phyloP scores from a whole-genome alignment of 192 early-diverging fungal genomes.

The Linnemannia zychae region DNA sequence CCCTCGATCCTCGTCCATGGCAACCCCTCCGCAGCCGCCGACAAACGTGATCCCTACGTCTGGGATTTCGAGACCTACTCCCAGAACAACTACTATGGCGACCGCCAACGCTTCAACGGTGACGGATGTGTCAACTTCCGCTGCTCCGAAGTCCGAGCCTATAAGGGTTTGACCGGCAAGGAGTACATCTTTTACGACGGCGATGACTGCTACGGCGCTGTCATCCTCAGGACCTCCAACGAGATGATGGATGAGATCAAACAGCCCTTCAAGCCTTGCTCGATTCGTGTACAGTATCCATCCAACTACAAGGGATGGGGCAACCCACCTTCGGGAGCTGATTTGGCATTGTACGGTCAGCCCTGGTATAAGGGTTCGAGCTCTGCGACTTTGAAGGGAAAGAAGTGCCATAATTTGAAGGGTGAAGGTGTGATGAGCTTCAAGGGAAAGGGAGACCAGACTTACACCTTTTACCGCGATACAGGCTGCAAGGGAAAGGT shows the following conservation, averaged over 20 bases:
- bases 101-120: conserved; percentile 31
- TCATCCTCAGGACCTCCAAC: conserved; percentile 1
- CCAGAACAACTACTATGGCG: conserved; percentile 14
- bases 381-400: not conserved
- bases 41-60: not conserved
- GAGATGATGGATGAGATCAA: conserved; percentile 8
- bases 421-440: conserved; percentile 7
- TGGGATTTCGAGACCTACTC: conserved; percentile 33
- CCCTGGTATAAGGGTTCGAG: conserved; percentile 15
- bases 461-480: conserved; percentile 22
- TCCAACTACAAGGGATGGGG: conserved; percentile 2
- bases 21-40: not conserved
- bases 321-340: conserved; percentile 2
- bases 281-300: conserved; percentile 21
- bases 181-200: conserved; percentile 33
- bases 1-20: not conserved
- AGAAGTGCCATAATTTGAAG: conserved; percentile 10
- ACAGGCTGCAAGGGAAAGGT: conserved; percentile 7
- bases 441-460: conserved; percentile 1
- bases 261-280: conserved; percentile 18
- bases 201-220: conserved; percentile 3
- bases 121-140: conserved; percentile 24
- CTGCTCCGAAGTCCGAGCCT: conserved; percentile 4
- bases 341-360: conserved; percentile 9
- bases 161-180: conserved; percentile 20